A percentile compares a stretch with the other conserved stretches of the same genome.
Evolutionary conservation across 2,329 filamentous ascomycete species (phyloP).

Genomic region (Beauveria sp.): DNA sequence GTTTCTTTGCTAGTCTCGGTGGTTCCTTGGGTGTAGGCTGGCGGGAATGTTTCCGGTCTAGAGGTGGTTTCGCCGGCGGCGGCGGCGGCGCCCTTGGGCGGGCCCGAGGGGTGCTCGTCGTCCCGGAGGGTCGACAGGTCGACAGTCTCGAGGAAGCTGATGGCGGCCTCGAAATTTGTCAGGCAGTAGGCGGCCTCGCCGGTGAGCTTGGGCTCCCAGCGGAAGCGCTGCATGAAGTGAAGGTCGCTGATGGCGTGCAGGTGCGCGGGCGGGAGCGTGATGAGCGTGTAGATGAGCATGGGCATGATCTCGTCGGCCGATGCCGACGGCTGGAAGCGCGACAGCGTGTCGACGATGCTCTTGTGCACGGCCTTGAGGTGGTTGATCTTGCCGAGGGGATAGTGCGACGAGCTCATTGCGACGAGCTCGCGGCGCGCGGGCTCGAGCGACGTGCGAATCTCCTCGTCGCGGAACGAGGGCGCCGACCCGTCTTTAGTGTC

Average conservation of each 20-base stretch:
- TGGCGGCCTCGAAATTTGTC: slow-evolving; percentile 90
- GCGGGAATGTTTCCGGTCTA: slow-evolving; percentile 48
- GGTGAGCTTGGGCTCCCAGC: slow-evolving; percentile 76
- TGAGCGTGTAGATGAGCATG: slow-evolving; percentile 91
- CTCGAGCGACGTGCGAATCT: slow-evolving; percentile 66
- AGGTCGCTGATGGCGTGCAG: slow-evolving; percentile 90
- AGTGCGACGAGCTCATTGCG: slow-evolving; percentile 84
- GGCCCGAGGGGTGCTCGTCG: slow-evolving; percentile 66
- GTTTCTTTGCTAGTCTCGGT: slow-evolving; percentile 26
- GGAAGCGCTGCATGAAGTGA: slow-evolving; percentile 89
- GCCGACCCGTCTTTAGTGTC: slow-evolving; percentile 39
- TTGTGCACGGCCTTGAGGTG: slow-evolving; percentile 85
- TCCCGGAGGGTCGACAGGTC: slow-evolving; percentile 82
- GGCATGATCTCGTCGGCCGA: slow-evolving; percentile 97
- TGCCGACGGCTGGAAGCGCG: slow-evolving; percentile 64
- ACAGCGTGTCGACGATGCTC: slow-evolving; percentile 81
- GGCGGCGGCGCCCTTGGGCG: slow-evolving; percentile 45
- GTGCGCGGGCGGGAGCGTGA: slow-evolving; percentile 78
- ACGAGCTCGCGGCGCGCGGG: slow-evolving; percentile 62
- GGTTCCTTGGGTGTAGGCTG: slow-evolving; percentile 43
- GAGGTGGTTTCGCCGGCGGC: slow-evolving; percentile 36
- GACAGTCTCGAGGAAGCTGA: slow-evolving; percentile 91
- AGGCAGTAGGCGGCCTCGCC: slow-evolving; percentile 94
- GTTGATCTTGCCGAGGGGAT: slow-evolving; percentile 84
- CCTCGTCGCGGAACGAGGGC: slow-evolving; percentile 35